A percentile compares a stretch with the other conserved stretches of the same genome.
Conservation (phyloP, 345 rosid species). For the Cardamine chenopodiifolia region DNA sequence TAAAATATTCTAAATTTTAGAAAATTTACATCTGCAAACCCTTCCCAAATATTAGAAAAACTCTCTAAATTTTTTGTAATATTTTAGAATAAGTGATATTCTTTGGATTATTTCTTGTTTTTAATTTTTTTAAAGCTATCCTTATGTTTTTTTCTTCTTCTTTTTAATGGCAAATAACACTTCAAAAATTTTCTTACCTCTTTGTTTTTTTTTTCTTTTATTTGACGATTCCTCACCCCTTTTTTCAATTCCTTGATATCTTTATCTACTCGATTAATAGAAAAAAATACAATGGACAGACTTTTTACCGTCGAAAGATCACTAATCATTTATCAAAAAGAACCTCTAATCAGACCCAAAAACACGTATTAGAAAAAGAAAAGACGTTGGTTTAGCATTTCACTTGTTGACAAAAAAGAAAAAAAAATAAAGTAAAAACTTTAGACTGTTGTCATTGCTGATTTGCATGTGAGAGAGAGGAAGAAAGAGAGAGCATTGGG, state of each 20-base stretch:
- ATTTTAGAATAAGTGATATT: not conserved
- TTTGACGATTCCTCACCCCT: no score
- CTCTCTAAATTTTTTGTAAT: not conserved
- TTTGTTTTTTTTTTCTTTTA: not conserved
- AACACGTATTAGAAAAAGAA: not conserved
- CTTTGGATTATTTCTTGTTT: not conserved
- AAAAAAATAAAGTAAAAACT: slow-evolving; percentile 13
- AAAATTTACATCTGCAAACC: not conserved
- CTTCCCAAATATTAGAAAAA: not conserved
- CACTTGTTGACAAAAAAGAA: slow-evolving; percentile 19
- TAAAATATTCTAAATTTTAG: not conserved
- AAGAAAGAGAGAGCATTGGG: slow-evolving; percentile 29
- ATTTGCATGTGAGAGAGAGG: slow-evolving; percentile 40
- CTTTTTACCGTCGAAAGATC: slow-evolving; percentile 13
- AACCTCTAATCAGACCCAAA: slow-evolving; percentile 4
- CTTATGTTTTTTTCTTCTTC: not conserved
- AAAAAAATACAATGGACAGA: not conserved
- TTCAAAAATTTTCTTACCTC: not conserved
- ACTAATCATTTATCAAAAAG: not conserved
- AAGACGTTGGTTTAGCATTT: slow-evolving; percentile 15
- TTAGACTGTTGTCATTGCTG: slow-evolving; percentile 42
- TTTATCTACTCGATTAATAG: not conserved
- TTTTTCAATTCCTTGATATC: not conserved
- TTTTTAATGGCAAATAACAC: not conserved
- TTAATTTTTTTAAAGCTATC: no score